Conservation (phyloP, 257 asterid genomes). For the Hygrophila difformis region DNA sequence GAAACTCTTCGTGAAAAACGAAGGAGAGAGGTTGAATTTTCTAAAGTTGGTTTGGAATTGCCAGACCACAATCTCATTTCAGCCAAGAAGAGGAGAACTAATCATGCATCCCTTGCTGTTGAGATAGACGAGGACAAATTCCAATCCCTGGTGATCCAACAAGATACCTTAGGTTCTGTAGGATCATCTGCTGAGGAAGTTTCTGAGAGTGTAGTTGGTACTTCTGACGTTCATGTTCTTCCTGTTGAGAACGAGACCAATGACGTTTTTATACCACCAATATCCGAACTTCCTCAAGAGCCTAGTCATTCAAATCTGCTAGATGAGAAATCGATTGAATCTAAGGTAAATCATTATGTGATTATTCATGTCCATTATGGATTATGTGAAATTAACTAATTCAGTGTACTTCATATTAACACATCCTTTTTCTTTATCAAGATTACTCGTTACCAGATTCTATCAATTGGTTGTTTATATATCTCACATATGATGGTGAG, state of each 20-base stretch:
- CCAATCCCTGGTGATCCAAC: constrained; percentile 14
- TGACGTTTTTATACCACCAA: constrained; percentile 19
- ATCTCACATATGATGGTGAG: constrained; percentile 2
- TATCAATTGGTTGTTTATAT: background rate
- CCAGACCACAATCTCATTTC: constrained; percentile 41
- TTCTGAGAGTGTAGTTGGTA: constrained; percentile 14
- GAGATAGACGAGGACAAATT: constrained; percentile 23
- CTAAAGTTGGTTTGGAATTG: constrained; percentile 59
- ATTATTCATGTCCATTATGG: no score
- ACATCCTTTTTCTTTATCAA: background rate
- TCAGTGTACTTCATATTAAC: background rate
- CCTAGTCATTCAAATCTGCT: constrained; percentile 12
- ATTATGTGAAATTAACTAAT: no score
- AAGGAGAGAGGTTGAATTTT: constrained; percentile 59
- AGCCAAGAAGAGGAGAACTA: constrained; percentile 34
- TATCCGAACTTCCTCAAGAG: constrained; percentile 21
- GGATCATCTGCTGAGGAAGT: constrained; percentile 21
- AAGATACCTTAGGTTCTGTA: constrained; percentile 8
- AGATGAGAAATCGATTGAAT: constrained; percentile 18
- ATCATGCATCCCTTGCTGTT: constrained; percentile 15
- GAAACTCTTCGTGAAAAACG: constrained; percentile 83
- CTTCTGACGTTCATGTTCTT: constrained; percentile 16
- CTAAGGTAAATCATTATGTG: no score
- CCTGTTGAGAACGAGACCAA: constrained; percentile 18
- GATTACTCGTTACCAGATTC: no score